phyloP scores from a whole-genome alignment of 768 basidiomycete species.

The Grammothele lineata region DNA sequence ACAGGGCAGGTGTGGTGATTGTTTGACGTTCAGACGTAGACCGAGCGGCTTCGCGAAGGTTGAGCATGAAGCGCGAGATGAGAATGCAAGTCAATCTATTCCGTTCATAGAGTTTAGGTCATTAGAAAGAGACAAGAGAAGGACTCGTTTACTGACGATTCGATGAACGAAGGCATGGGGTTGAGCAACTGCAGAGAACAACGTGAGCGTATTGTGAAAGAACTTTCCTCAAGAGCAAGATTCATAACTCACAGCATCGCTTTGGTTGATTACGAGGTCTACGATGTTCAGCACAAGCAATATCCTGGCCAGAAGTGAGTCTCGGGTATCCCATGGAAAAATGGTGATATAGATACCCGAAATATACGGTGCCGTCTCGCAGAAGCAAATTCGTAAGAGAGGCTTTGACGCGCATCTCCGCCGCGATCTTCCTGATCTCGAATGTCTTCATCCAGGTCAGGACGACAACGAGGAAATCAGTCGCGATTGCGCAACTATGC shows the following conservation, averaged over 20 bases:
- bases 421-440: slow-evolving; percentile 1
- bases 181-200: not conserved
- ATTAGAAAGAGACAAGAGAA: not conserved
- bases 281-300: slow-evolving; percentile 5
- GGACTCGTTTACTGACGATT: not conserved
- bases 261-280: slow-evolving; percentile 1
- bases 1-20: not conserved
- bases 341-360: too few relatives aligned
- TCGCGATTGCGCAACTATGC: slow-evolving; percentile 4
- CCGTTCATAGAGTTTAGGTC: not conserved
- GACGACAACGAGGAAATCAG: slow-evolving; percentile 11
- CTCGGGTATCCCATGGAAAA: not conserved
- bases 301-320: not conserved
- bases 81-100: slow-evolving; percentile 11
- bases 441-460: slow-evolving; percentile 15
- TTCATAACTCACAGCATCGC: slow-evolving; percentile 1
- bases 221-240: too few relatives aligned
- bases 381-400: slow-evolving; percentile 5
- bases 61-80: slow-evolving; percentile 15
- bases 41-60: slow-evolving; percentile 5
- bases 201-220: not conserved
- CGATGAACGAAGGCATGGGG: slow-evolving; percentile 9
- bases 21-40: not conserved
- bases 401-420: not conserved
- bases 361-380: slow-evolving; percentile 2